Conservation (phyloP, 2,329 filamentous ascomycete species). For the Ambrosiella xylebori region DNA sequence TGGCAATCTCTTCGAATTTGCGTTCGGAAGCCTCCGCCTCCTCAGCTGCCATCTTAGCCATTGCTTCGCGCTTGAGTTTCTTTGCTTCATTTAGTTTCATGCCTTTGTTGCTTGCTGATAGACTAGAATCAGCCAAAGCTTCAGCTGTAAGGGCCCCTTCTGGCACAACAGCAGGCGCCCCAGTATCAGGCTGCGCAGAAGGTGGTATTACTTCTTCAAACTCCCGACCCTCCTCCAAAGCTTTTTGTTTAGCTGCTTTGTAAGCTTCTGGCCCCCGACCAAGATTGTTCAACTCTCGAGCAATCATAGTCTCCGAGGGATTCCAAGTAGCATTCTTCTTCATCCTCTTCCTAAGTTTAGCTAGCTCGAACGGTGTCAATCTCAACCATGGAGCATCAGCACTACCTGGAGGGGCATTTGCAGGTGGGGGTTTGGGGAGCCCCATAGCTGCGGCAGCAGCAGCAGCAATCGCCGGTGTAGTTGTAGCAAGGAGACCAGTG, state of each 20-base stretch:
- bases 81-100: slow-evolving; percentile 68
- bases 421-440: slow-evolving; percentile 38
- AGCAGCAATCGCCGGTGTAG: slow-evolving; percentile 21
- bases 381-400: slow-evolving; percentile 47
- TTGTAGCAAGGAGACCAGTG: slow-evolving; percentile 1
- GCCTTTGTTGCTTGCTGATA: slow-evolving; percentile 50
- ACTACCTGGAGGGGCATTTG: slow-evolving; percentile 40
- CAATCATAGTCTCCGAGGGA: slow-evolving; percentile 73
- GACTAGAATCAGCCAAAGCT: slow-evolving; percentile 38
- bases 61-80: slow-evolving; percentile 50
- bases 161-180: slow-evolving; percentile 23
- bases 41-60: slow-evolving; percentile 43
- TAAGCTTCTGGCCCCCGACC: slow-evolving; percentile 50
- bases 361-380: slow-evolving; percentile 46
- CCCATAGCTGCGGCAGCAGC: slow-evolving; percentile 26
- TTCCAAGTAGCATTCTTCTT: slow-evolving; percentile 83
- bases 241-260: slow-evolving; percentile 42
- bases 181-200: slow-evolving; percentile 21
- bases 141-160: slow-evolving; percentile 43
- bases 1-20: slow-evolving; percentile 33
- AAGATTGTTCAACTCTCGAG: slow-evolving; percentile 54
- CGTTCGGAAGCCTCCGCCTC: slow-evolving; percentile 41
- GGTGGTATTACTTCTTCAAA: slow-evolving; percentile 26
- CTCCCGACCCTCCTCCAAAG: slow-evolving; percentile 44
- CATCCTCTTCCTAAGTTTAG: slow-evolving; percentile 63